Percentiles rank a stretch among this genome's conserved stretches.
phyloP scores from a whole-genome alignment of 805 yeast genomes.

The Lipomyces sp. region DNA sequence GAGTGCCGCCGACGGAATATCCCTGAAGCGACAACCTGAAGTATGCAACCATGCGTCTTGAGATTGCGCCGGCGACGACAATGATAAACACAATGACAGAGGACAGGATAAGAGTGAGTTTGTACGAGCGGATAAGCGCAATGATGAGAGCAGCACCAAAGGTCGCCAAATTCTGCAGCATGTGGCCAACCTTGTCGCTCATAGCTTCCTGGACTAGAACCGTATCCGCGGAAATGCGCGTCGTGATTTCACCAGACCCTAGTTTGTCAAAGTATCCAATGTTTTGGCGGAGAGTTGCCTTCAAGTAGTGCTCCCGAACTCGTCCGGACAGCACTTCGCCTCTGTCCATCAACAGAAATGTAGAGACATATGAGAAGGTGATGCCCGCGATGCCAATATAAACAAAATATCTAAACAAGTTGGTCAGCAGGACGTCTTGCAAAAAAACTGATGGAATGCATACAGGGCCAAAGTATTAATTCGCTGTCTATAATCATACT shows the following conservation, averaged over 20 bases:
- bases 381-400: slow-evolving; percentile 41
- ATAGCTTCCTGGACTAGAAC: slow-evolving; percentile 44
- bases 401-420: slow-evolving; percentile 35
- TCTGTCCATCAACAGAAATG: slow-evolving; percentile 38
- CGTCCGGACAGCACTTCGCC: slow-evolving; percentile 45
- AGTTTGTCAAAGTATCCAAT: slow-evolving; percentile 44
- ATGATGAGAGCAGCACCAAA: slow-evolving; percentile 42
- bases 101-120: slow-evolving; percentile 39
- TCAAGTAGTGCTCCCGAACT: slow-evolving; percentile 40
- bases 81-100: slow-evolving; percentile 38
- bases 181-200: slow-evolving; percentile 42
- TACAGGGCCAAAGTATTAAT: slow-evolving; percentile 14
- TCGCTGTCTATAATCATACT: slow-evolving; percentile 5
- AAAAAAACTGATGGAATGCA: neutral
- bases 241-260: slow-evolving; percentile 45
- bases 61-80: slow-evolving; percentile 34
- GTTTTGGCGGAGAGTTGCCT: slow-evolving; percentile 42
- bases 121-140: slow-evolving; percentile 41
- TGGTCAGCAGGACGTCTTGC: neutral
- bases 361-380: slow-evolving; percentile 33
- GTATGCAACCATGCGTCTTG: slow-evolving; percentile 32
- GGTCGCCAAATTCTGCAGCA: slow-evolving; percentile 40
- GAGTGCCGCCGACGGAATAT: slow-evolving; percentile 31
- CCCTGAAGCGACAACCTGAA: slow-evolving; percentile 16
- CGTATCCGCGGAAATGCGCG: slow-evolving; percentile 45